phyloP scores from a whole-genome alignment of 129 eudicot species.

The Flaveria trinervia region DNA sequence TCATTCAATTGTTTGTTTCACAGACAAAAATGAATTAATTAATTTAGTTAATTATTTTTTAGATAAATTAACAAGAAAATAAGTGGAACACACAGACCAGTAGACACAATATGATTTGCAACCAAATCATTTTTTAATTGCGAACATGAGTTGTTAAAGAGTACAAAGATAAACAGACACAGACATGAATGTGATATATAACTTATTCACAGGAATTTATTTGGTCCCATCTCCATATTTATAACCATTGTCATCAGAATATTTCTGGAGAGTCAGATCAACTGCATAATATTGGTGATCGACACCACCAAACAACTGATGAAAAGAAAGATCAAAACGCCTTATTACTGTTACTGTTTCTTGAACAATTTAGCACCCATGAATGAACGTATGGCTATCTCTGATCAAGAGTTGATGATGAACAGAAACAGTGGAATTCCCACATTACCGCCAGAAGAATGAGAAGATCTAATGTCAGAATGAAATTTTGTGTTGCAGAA shows the following conservation, averaged over 20 bases:
- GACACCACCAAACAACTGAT: neutral
- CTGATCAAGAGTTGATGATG: neutral
- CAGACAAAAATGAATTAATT: neutral
- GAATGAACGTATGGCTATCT: neutral
- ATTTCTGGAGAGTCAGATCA: neutral
- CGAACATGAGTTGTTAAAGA: neutral
- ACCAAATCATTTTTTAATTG: neutral
- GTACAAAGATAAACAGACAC: neutral
- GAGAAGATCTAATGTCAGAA: neutral
- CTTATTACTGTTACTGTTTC: conserved; percentile 11
- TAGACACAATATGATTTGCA: neutral
- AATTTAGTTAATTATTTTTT: too few species aligned
- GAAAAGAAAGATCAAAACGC: conserved; percentile 7
- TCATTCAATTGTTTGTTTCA: neutral
- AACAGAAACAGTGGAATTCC: neutral
- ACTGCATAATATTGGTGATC: neutral
- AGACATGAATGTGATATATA: neutral
- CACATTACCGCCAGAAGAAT: neutral
- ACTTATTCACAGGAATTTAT: neutral
- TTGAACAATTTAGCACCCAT: neutral
- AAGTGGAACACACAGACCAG: too few species aligned
- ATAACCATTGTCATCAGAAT: neutral
- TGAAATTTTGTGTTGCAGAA: neutral
- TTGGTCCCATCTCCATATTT: neutral
- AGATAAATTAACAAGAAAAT: too few species aligned